Conservation (phyloP, 208 protist species). For the Spongospora subterranea region DNA sequence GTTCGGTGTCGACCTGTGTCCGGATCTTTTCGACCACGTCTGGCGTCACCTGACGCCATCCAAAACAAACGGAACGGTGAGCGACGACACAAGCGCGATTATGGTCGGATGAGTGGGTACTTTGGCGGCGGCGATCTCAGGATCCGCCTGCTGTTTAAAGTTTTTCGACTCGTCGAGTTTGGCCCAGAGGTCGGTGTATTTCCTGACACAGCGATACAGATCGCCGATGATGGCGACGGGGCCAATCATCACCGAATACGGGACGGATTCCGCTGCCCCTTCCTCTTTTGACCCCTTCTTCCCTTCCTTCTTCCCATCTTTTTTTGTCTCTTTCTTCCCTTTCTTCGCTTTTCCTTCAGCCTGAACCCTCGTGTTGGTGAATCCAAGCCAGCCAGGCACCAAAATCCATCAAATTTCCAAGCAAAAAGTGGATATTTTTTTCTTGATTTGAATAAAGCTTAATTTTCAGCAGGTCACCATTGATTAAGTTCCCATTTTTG, state of each 20-base stretch:
- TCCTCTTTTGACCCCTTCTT: neutral
- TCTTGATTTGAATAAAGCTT: too few relatives aligned
- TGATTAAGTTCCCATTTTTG: too few relatives aligned
- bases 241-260: conserved; percentile 37
- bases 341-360: conserved; percentile 1
- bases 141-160: conserved; percentile 33
- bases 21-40: conserved; percentile 17
- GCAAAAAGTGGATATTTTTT: too few relatives aligned
- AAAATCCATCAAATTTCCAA: too few relatives aligned
- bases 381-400: too few relatives aligned
- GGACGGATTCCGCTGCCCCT: neutral
- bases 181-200: conserved; percentile 35
- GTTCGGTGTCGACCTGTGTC: neutral
- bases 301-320: conserved; percentile 25
- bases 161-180: conserved; percentile 55
- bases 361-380: too few relatives aligned
- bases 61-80: too few relatives aligned
- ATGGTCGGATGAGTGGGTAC: neutral
- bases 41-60: neutral
- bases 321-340: conserved; percentile 37
- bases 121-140: neutral
- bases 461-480: too few relatives aligned
- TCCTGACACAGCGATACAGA: conserved; percentile 37
- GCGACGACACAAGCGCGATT: neutral
- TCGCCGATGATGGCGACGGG: neutral